Conservation (phyloP, 2,329 filamentous ascomycete genomes). For the Diaporthe sp. region DNA sequence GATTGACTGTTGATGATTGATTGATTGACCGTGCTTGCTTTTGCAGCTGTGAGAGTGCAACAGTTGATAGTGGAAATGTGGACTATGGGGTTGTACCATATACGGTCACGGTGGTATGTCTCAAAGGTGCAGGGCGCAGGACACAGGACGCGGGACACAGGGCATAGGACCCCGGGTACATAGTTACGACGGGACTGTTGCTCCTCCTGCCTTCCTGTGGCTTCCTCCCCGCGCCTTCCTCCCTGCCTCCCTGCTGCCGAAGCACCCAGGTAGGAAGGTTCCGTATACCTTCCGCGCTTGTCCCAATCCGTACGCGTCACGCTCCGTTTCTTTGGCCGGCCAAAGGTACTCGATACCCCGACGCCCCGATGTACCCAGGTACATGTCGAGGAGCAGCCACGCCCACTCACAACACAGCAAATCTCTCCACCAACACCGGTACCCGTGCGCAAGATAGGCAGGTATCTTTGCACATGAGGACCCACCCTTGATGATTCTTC, state of each 20-base stretch:
- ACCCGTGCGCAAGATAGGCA: neutral
- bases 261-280: neutral
- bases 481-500: neutral
- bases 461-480: neutral
- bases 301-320: neutral
- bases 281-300: slow-evolving; percentile 4
- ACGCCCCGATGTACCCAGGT: neutral
- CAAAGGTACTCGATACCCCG: neutral
- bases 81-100: neutral
- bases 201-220: neutral
- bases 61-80: neutral
- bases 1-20: neutral
- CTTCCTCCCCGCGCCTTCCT: neutral
- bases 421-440: neutral
- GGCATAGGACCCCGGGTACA: neutral
- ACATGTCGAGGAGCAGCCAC: neutral
- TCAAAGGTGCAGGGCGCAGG: neutral
- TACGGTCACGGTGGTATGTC: neutral
- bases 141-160: neutral
- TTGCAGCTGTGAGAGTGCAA: slow-evolving; percentile 16
- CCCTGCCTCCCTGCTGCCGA: neutral
- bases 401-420: slow-evolving; percentile 2
- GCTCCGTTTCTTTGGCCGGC: neutral
- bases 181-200: neutral
- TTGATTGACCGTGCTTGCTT: neutral